These are phyloP conservation scores for Ganoderma multipileum DNA, from an alignment of 1,284 basidiomycete species.

Conservation along the genomic window DNA sequence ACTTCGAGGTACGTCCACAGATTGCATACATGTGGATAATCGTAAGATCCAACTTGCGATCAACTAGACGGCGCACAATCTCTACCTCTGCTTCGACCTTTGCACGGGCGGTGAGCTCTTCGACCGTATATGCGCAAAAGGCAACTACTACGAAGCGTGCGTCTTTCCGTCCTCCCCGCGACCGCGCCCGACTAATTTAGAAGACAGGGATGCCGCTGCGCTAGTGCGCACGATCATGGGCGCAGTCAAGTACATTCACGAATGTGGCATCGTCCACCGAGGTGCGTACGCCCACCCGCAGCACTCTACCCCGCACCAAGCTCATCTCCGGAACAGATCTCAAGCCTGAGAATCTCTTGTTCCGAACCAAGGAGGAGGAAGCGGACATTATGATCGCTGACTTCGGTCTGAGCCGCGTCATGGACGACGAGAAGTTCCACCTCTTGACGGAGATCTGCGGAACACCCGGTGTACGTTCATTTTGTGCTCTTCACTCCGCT, in stretches of 20 bases:
- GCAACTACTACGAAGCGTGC: conserved; percentile 94
- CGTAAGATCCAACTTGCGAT: not conserved
- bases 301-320: not conserved
- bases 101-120: conserved; percentile 99
- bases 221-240: conserved; percentile 89
- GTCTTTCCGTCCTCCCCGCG: conserved; percentile 37
- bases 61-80: conserved; percentile 85
- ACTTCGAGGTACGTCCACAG: conserved; percentile 81
- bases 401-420: conserved; percentile 90
- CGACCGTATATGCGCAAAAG: conserved; percentile 97
- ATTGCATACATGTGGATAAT: not conserved
- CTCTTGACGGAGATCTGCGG: conserved; percentile 96
- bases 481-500: not conserved
- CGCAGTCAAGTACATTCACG: conserved; percentile 93
- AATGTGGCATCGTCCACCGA: conserved; percentile 94
- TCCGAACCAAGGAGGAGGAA: conserved; percentile 89
- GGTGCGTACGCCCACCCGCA: conserved; percentile 54
- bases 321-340: conserved; percentile 62
- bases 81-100: conserved; percentile 95
- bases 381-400: conserved; percentile 98
- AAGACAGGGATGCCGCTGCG: conserved; percentile 82
- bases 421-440: conserved; percentile 91
- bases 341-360: conserved; percentile 97
- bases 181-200: not conserved
- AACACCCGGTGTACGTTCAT: conserved; percentile 71